Evolutionary conservation across 768 basidiomycete species (phyloP).

Genomic region (Cystofilobasidium ferigula): DNA sequence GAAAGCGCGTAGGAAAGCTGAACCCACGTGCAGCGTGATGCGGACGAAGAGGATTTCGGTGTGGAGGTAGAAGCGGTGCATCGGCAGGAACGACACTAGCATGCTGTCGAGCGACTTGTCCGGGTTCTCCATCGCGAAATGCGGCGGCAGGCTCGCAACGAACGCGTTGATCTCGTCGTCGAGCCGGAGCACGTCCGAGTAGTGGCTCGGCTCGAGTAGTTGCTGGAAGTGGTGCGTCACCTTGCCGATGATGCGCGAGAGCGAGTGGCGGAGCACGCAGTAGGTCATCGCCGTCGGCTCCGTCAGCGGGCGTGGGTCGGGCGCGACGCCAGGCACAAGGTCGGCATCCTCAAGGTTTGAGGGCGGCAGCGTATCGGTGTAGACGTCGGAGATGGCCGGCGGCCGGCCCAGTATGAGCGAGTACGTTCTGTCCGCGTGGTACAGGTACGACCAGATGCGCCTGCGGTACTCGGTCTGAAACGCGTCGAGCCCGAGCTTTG

Average conservation of each 20-base stretch:
- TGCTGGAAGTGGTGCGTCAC: constrained; percentile 72
- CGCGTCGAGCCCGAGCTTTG: constrained; percentile 52
- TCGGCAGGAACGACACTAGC: constrained; percentile 21
- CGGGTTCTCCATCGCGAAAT: constrained; percentile 56
- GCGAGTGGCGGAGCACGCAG: constrained; percentile 69
- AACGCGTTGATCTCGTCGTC: constrained; percentile 76
- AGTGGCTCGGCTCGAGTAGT: constrained; percentile 63
- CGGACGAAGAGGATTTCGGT: constrained; percentile 82
- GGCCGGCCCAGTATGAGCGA: constrained; percentile 84
- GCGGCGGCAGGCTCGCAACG: constrained; percentile 62
- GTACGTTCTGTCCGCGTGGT: constrained; percentile 87
- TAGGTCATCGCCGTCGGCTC: constrained; percentile 76
- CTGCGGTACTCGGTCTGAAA: constrained; percentile 75
- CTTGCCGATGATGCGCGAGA: constrained; percentile 71
- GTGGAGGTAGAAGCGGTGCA: constrained; percentile 68
- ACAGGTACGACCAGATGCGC: constrained; percentile 66
- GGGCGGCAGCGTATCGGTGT: constrained; percentile 64
- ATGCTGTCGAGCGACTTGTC: constrained; percentile 58
- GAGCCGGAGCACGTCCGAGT: constrained; percentile 65
- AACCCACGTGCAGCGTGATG: constrained; percentile 38
- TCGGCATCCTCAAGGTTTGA: constrained; percentile 43
- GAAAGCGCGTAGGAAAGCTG: not conserved
- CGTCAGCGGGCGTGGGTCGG: constrained; percentile 38
- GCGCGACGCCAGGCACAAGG: constrained; percentile 28
- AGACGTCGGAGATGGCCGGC: constrained; percentile 66